phyloP scores from a whole-genome alignment of 73 alveolate genomes.

The Paramecium biaurelia region DNA sequence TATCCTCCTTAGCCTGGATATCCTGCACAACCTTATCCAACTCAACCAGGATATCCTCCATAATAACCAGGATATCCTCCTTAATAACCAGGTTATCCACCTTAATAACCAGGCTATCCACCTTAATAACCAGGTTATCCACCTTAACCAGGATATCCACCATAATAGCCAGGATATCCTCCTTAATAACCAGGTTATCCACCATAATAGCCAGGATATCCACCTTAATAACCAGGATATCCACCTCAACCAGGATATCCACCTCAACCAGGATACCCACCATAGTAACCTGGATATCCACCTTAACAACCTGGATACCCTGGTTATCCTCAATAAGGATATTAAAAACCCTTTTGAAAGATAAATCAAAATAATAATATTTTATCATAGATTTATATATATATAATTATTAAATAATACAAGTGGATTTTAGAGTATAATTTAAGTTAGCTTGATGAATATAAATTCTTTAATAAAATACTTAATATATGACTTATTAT shows the following conservation, averaged over 20 bases:
- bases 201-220: background rate
- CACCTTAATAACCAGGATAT: background rate
- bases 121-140: background rate
- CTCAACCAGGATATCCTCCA: background rate
- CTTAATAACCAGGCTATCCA: background rate
- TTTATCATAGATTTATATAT: background rate
- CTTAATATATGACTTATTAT: background rate
- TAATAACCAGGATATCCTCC: constrained; percentile 7
- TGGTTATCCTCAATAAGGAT: background rate
- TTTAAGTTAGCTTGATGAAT: background rate
- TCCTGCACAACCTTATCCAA: background rate
- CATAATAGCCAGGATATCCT: background rate
- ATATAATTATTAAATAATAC: background rate
- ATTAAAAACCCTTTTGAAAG: background rate
- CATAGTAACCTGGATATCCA: constrained; percentile 6
- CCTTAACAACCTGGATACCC: constrained; percentile 14
- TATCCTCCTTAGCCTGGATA: background rate
- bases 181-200: background rate
- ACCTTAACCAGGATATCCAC: background rate
- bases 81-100: background rate
- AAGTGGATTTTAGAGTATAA: background rate
- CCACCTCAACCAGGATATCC: background rate
- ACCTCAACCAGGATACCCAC: background rate
- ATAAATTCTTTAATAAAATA: background rate
- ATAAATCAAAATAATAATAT: background rate